These are phyloP conservation scores for Quercus agrifolia DNA, from an alignment of 306 rosid species.

Conservation along the genomic window DNA sequence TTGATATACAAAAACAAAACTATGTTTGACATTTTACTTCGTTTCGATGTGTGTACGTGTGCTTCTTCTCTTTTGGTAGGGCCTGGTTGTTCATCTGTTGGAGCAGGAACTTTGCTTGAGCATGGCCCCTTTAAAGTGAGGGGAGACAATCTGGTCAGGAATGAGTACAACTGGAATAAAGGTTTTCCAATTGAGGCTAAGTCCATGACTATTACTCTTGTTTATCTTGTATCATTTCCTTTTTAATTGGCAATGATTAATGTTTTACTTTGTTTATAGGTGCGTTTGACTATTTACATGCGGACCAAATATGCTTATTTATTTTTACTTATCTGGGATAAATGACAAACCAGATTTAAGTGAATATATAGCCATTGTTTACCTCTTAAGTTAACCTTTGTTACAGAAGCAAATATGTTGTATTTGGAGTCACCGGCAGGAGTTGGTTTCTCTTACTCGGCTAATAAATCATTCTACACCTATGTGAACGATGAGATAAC, in stretches of 20 bases:
- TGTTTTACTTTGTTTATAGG: too few relatives aligned
- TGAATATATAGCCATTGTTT: too few relatives aligned
- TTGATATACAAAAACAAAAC: too few relatives aligned
- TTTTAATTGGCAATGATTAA: too few relatives aligned
- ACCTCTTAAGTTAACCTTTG: background rate
- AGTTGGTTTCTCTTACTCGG: constrained; percentile 82
- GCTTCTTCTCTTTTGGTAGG: constrained; percentile 36
- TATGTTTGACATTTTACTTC: too few relatives aligned
- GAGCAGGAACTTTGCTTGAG: constrained; percentile 67
- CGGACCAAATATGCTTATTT: too few relatives aligned
- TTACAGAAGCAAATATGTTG: constrained; percentile 59
- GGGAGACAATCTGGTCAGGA: constrained; percentile 40
- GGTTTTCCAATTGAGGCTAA: constrained; percentile 20
- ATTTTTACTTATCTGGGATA: too few relatives aligned
- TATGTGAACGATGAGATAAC: constrained; percentile 45
- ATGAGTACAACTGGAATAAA: constrained; percentile 65
- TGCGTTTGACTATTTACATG: too few relatives aligned
- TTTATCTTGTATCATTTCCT: too few relatives aligned
- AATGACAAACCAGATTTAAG: background rate
- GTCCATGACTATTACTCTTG: too few relatives aligned
- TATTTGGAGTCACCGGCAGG: constrained; percentile 75
- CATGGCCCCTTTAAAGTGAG: constrained; percentile 71
- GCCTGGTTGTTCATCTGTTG: constrained; percentile 85
- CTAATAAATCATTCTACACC: constrained; percentile 47
- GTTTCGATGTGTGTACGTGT: too few relatives aligned